Conservation (phyloP, 768 basidiomycete genomes). For the Xerocomellus dryophilus region DNA sequence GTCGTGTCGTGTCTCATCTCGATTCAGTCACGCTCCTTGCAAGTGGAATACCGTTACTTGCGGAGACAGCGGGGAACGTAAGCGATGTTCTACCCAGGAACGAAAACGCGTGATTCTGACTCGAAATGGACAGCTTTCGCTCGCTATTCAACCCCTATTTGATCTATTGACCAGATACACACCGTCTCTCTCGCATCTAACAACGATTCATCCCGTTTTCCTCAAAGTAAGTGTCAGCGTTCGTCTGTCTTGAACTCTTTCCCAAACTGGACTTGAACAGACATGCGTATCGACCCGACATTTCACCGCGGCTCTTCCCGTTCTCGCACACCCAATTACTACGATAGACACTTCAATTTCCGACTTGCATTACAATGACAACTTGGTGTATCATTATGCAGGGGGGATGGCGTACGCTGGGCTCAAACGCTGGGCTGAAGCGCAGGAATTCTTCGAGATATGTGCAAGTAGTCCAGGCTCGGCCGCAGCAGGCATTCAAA, state of each 20-base stretch:
- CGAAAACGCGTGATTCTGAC: constrained; percentile 9
- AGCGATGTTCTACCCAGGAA: constrained; percentile 20
- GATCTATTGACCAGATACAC: constrained; percentile 63
- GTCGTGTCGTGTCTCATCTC: constrained; percentile 2
- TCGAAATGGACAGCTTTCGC: constrained; percentile 34
- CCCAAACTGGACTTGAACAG: constrained; percentile 34
- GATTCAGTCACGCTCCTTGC: constrained; percentile 62
- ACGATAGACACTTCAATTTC: constrained; percentile 57
- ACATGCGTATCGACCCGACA: constrained; percentile 52
- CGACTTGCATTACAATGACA: constrained; percentile 74
- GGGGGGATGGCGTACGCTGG: constrained; percentile 68
- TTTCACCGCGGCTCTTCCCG: constrained; percentile 55
- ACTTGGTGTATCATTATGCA: constrained; percentile 80
- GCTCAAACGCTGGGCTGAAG: constrained; percentile 62
- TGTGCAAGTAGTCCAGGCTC: constrained; percentile 62
- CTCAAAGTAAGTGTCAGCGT: constrained; percentile 46
- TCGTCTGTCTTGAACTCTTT: background rate
- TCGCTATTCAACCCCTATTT: constrained; percentile 56
- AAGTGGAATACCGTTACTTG: constrained; percentile 54
- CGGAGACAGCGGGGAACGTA: constrained; percentile 51
- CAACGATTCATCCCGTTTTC: constrained; percentile 68
- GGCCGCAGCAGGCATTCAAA: constrained; percentile 64
- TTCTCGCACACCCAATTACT: constrained; percentile 63
- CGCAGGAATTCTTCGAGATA: constrained; percentile 79
- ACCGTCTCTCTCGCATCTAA: constrained; percentile 54